Percentiles rank a stretch among this genome's conserved stretches.
These are phyloP conservation scores for Kazachstania viticola DNA, from an alignment of 805 yeast genomes.

Conservation along the genomic window DNA sequence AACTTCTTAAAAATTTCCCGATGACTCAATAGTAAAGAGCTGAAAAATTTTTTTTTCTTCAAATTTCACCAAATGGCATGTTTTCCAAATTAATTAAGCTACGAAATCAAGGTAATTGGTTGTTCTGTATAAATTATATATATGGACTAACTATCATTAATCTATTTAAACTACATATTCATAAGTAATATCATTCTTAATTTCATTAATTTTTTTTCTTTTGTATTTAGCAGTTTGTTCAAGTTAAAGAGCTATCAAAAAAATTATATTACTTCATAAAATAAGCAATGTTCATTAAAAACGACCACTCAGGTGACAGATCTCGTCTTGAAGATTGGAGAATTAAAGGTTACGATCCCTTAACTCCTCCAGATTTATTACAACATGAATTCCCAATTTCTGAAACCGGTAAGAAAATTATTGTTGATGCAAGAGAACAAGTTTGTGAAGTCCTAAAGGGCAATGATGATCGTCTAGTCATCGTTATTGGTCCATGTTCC, in stretches of 20 bases:
- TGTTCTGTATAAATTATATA: not conserved
- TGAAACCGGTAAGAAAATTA: conserved; percentile 45
- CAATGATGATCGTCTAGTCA: conserved; percentile 73
- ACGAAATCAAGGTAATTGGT: not conserved
- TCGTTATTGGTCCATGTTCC: conserved; percentile 95
- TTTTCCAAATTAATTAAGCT: too few species aligned
- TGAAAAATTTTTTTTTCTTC: not conserved
- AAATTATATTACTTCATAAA: not conserved
- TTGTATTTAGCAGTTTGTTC: not conserved
- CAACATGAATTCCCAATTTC: conserved; percentile 76
- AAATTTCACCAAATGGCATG: too few species aligned
- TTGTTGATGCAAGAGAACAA: conserved; percentile 64
- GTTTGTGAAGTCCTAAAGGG: conserved; percentile 68
- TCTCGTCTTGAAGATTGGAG: conserved; percentile 66
- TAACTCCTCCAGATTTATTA: conserved; percentile 87
- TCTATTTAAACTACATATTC: not conserved
- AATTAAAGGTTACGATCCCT: conserved; percentile 83
- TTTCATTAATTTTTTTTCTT: too few species aligned
- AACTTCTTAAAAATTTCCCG: not conserved
- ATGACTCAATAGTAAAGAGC: not conserved
- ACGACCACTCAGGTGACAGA: conserved; percentile 78
- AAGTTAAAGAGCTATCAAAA: not conserved
- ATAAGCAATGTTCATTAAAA: conserved; percentile 64
- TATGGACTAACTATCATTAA: too few species aligned
- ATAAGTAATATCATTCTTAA: not conserved